Percentiles rank a stretch among this genome's conserved stretches.
Conservation (phyloP, 108 stramenopile genomes). For the Cyclostephanos tholiformis region DNA sequence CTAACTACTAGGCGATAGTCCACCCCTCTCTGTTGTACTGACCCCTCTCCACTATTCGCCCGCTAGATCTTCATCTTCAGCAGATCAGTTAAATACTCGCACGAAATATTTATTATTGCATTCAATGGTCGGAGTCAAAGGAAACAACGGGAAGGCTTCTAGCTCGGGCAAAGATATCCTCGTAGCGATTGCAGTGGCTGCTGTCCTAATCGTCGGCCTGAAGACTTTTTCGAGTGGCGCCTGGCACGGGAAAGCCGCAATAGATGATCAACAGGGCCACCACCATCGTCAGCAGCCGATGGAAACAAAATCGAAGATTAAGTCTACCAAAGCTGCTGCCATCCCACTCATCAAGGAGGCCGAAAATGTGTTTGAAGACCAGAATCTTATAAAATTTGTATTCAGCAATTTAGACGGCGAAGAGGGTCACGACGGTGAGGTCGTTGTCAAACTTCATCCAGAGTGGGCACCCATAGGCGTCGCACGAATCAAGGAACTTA, state of each 20-base stretch:
- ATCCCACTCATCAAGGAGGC: neutral
- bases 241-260: slow-evolving; percentile 35
- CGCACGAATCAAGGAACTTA: slow-evolving; percentile 62
- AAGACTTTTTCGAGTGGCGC: slow-evolving; percentile 8
- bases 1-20: too few species aligned
- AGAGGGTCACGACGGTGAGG: slow-evolving; percentile 15
- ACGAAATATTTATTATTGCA: neutral
- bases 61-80: too few species aligned
- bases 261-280: slow-evolving; percentile 22
- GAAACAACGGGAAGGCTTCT: slow-evolving; percentile 31
- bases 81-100: neutral
- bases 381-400: slow-evolving; percentile 48
- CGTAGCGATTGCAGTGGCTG: slow-evolving; percentile 10
- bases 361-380: slow-evolving; percentile 7
- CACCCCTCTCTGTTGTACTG: too few species aligned
- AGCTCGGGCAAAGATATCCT: slow-evolving; percentile 8
- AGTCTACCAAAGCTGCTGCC: neutral
- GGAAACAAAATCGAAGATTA: neutral
- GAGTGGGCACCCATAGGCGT: slow-evolving; percentile 84
- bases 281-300: neutral
- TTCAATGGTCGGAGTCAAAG: slow-evolving; percentile 19
- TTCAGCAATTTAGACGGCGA: slow-evolving; percentile 50
- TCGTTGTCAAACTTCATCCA: slow-evolving; percentile 60
- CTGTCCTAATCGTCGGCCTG: slow-evolving; percentile 1
- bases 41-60: too few species aligned